Evolutionary conservation across 75 land plant species (phyloP).

Genomic region (Azolla pinnata): DNA sequence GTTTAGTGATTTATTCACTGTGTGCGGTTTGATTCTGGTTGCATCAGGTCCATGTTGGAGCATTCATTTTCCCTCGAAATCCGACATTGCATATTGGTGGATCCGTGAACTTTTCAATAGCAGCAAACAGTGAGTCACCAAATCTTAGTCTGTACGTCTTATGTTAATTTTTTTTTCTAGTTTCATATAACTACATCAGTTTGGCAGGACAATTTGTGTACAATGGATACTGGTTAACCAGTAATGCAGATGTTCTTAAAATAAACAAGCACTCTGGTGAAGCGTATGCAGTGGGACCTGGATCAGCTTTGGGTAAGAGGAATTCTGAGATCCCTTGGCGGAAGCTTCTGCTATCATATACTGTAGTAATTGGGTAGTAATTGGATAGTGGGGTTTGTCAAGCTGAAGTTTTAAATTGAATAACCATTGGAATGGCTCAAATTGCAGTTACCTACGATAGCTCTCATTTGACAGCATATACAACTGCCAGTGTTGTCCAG

Average conservation of each 20-base stretch:
- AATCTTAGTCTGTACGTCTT: no score
- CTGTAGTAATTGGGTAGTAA: no score
- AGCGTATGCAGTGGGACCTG: conserved; percentile 59
- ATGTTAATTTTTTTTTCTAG: background rate
- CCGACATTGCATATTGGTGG: conserved; percentile 54
- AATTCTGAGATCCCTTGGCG: background rate
- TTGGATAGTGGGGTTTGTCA: background rate
- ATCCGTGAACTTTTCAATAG: conserved; percentile 43
- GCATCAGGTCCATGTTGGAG: conserved; percentile 73
- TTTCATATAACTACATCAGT: background rate
- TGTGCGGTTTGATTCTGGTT: no score
- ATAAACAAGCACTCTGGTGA: conserved; percentile 55
- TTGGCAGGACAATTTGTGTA: conserved; percentile 31
- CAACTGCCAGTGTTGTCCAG: conserved; percentile 45
- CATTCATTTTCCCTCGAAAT: conserved; percentile 53
- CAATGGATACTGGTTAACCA: conserved; percentile 61
- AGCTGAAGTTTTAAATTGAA: background rate
- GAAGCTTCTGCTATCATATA: no score
- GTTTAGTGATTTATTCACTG: no score
- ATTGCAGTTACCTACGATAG: conserved; percentile 50
- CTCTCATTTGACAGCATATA: conserved; percentile 50
- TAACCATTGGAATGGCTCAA: background rate
- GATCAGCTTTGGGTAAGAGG: conserved; percentile 50
- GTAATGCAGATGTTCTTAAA: conserved; percentile 46
- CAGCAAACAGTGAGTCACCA: conserved; percentile 43